Percentiles rank a stretch among this genome's conserved stretches.
These are phyloP conservation scores for Sarocladium kiliense DNA, from an alignment of 2,329 filamentous ascomycete species.

Conservation along the genomic window DNA sequence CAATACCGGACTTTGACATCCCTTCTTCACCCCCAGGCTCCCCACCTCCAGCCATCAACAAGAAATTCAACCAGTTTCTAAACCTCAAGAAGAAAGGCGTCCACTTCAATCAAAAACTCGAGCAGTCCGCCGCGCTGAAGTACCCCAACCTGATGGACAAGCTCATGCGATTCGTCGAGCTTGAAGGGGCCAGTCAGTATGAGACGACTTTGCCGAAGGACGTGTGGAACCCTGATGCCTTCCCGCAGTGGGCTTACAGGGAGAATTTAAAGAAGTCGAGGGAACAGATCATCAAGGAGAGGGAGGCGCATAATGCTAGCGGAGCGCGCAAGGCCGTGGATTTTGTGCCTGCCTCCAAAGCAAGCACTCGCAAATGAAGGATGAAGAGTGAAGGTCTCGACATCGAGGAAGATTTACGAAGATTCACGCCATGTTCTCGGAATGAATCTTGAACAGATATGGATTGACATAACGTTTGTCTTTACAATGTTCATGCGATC, in stretches of 20 bases:
- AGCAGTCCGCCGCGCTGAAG: slow-evolving; percentile 59
- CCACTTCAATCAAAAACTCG: slow-evolving; percentile 74
- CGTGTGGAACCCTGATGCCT: slow-evolving; percentile 52
- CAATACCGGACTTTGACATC: slow-evolving; percentile 67
- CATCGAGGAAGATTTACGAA: neutral
- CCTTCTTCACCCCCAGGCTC: slow-evolving; percentile 66
- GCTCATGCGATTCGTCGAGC: slow-evolving; percentile 61
- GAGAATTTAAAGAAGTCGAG: slow-evolving; percentile 45
- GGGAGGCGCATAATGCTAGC: slow-evolving; percentile 35
- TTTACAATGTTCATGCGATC: neutral
- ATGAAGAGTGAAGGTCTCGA: neutral
- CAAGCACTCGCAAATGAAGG: neutral
- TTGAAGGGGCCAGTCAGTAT: slow-evolving; percentile 52
- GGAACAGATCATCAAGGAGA: slow-evolving; percentile 38
- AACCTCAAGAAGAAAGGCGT: slow-evolving; percentile 69
- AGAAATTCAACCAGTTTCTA: slow-evolving; percentile 70
- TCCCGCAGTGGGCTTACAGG: slow-evolving; percentile 51
- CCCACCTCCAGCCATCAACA: slow-evolving; percentile 45
- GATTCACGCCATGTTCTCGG: neutral
- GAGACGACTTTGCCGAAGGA: slow-evolving; percentile 52
- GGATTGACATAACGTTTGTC: neutral
- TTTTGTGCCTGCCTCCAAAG: slow-evolving; percentile 37
- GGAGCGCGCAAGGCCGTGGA: slow-evolving; percentile 39
- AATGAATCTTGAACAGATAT: no score
- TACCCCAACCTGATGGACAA: slow-evolving; percentile 71